Evolutionary conservation across 2,329 filamentous ascomycete genomes (phyloP).

Genomic region (Cadophora sp.): DNA sequence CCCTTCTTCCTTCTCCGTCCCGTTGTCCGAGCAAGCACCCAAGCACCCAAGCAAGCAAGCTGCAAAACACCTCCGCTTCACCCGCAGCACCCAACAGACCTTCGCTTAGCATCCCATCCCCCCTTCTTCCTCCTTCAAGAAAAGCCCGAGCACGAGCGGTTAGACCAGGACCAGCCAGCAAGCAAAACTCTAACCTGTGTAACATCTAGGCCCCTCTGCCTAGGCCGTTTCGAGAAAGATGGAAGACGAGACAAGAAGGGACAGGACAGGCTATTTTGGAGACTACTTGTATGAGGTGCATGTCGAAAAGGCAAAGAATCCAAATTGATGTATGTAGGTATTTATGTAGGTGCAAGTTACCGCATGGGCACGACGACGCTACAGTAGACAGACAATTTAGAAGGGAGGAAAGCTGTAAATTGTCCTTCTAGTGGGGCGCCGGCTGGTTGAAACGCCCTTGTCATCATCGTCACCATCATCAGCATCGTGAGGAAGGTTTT

Average conservation of each 20-base stretch:
- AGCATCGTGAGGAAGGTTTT: no score
- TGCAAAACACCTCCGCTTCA: neutral
- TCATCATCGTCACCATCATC: neutral
- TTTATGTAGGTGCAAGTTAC: no score
- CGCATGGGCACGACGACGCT: no score
- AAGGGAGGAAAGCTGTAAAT: neutral
- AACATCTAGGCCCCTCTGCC: no score
- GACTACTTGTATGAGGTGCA: no score
- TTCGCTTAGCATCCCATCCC: neutral
- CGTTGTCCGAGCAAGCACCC: slow-evolving; percentile 7
- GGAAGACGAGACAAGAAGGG: neutral
- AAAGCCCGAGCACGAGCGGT: neutral
- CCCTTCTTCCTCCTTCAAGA: neutral
- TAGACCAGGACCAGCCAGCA: neutral
- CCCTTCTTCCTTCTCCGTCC: neutral
- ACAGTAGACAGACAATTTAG: no score
- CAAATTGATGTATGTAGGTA: no score
- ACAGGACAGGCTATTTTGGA: neutral
- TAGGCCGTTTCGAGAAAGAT: no score
- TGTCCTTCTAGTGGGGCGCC: neutral
- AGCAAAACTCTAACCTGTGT: neutral
- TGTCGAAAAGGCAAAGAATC: no score
- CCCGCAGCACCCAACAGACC: neutral
- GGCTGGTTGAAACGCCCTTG: neutral
- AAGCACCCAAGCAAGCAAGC: neutral